These are phyloP conservation scores for Piedraia hortae DNA, from an alignment of 2,329 filamentous ascomycete species.

Conservation along the genomic window DNA sequence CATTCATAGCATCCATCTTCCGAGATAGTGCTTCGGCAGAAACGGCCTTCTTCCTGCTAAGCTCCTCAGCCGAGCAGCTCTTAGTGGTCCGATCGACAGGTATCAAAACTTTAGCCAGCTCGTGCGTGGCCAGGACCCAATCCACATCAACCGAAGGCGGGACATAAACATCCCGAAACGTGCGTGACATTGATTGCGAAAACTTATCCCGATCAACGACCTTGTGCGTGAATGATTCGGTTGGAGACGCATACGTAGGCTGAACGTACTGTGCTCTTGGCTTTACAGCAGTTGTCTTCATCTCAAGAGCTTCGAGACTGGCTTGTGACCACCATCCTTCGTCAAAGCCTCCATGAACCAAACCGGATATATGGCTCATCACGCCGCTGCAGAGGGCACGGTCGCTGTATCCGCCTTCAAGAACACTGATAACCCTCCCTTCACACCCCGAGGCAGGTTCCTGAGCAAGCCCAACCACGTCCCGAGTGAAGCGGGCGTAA, in stretches of 20 bases:
- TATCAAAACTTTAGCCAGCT: slow-evolving; percentile 58
- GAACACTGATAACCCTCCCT: slow-evolving; percentile 68
- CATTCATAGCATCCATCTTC: slow-evolving; percentile 19
- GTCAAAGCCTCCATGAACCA: slow-evolving; percentile 16
- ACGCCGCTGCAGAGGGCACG: slow-evolving; percentile 69
- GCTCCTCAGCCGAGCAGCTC: slow-evolving; percentile 52
- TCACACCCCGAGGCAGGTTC: slow-evolving; percentile 54
- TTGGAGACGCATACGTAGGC: slow-evolving; percentile 64
- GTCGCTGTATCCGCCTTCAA: slow-evolving; percentile 92
- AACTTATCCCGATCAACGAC: slow-evolving; percentile 40
- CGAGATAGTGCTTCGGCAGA: slow-evolving; percentile 30
- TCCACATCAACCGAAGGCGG: slow-evolving; percentile 56
- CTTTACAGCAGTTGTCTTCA: slow-evolving; percentile 23
- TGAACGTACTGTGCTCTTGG: no score
- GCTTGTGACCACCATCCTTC: slow-evolving; percentile 19
- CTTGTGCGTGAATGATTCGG: slow-evolving; percentile 64
- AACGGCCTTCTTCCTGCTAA: slow-evolving; percentile 28
- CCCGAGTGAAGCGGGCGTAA: slow-evolving; percentile 69
- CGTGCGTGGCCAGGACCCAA: slow-evolving; percentile 62
- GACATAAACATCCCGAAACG: slow-evolving; percentile 18
- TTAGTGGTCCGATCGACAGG: slow-evolving; percentile 45
- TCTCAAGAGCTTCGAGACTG: slow-evolving; percentile 42
- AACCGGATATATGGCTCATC: slow-evolving; percentile 65
- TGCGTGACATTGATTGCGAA: slow-evolving; percentile 32
- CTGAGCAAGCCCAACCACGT: slow-evolving; percentile 55